Conservation (phyloP, 192 early-diverging fungal genomes). For the Entophlyctis helioformis region DNA sequence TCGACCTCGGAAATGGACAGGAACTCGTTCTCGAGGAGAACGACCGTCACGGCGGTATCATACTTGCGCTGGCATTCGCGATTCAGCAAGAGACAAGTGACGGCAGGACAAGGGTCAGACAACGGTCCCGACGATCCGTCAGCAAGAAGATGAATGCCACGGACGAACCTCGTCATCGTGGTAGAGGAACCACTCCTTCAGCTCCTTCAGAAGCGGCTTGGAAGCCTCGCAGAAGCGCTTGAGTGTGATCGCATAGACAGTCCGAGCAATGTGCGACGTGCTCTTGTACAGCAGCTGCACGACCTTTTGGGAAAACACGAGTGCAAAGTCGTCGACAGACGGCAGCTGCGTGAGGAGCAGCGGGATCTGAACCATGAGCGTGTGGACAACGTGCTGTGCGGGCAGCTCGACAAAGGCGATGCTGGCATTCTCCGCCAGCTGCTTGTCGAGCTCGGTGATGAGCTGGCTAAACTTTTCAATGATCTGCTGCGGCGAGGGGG, state of each 20-base stretch:
- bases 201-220: constrained; percentile 64
- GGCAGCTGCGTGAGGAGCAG: constrained; percentile 47
- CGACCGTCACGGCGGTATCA: constrained; percentile 71
- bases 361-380: constrained; percentile 64
- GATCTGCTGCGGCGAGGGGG: constrained; percentile 32
- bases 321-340: constrained; percentile 64
- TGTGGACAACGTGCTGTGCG: constrained; percentile 64
- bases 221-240: constrained; percentile 80
- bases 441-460: constrained; percentile 68
- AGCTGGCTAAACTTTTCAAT: constrained; percentile 37
- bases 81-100: too few species aligned
- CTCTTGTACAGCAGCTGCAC: constrained; percentile 74
- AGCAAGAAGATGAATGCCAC: too few species aligned
- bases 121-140: too few species aligned
- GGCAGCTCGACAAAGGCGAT: constrained; percentile 52
- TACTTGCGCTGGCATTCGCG: constrained; percentile 76
- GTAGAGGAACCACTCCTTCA: constrained; percentile 84
- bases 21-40: constrained; percentile 69
- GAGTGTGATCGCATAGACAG: constrained; percentile 72
- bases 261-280: constrained; percentile 61
- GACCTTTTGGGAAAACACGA: constrained; percentile 81
- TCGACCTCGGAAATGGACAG: constrained; percentile 74
- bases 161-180: constrained; percentile 67
- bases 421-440: constrained; percentile 38
- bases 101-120: too few species aligned